Evolutionary conservation across 2,329 filamentous ascomycete species (phyloP), one percentile per base, ranked within the genome.

Genomic region (Arthrobotrys conoides): DNA sequence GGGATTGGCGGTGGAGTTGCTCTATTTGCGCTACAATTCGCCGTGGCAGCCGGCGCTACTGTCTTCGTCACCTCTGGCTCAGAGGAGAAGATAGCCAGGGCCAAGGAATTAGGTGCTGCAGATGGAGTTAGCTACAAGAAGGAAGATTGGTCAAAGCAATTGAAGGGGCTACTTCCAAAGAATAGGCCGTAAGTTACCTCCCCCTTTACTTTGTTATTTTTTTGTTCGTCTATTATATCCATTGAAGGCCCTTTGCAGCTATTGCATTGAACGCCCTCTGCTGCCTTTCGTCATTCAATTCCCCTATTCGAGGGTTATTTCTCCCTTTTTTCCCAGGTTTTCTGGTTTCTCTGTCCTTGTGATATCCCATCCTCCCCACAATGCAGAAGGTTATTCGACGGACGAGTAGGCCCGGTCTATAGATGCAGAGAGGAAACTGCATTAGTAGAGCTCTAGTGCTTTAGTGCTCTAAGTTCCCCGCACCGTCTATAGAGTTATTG

Each of bases 1-100:
- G 95, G 95, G 0, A 96, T 98, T 84, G 95, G 95, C 0, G 95
- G 95, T 41, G 95, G 95, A 51, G 95, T 97, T 0, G 95, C 95
- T 38, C 86, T 97, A 70, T 91, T 93, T 86, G 91, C 89, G 5
- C 86, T 97, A 81, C 88, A 93, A 84, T 97, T 97, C 85, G 94
- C 90, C 10, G 90, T 91, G 12, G 93, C 89, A 9, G 85, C 90
- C 80, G 92, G 93, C 44, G 89, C 91, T 82, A 90, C 91, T 83
- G 91, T 95, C n/a, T 97, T 88, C 83, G 93, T 97, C 70, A 95
- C 91, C 0, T 93, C 91, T 70, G 90, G 92, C 8, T 91, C 90
- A 80, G 85, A 89, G 80, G 90, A 88, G 82, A 97, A 97, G 87
- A 89, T 98, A 76, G 87, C 89, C 59, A 90, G 88, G 83, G 93